Evolutionary conservation across 768 basidiomycete genomes (phyloP).

Genomic region (Fibroporia radiculosa): DNA sequence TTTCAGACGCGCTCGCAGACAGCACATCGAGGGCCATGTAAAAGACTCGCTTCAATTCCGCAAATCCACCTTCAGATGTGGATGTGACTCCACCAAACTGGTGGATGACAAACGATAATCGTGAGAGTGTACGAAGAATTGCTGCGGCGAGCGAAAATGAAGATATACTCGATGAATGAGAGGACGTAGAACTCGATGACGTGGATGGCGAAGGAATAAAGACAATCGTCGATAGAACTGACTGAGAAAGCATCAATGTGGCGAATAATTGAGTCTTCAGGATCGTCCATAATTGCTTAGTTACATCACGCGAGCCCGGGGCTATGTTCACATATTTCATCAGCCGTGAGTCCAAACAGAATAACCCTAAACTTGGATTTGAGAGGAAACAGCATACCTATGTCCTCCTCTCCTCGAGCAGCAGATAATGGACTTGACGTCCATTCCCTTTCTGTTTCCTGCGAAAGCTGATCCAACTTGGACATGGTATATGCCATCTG

Average conservation of each 20-base stretch:
- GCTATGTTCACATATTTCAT: constrained; percentile 1
- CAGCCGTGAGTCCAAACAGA: no score
- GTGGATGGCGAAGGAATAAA: constrained; percentile 35
- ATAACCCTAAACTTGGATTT: no score
- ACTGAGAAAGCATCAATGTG: constrained; percentile 60
- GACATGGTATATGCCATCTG: constrained; percentile 14
- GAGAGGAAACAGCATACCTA: no score
- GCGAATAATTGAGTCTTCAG: constrained; percentile 76
- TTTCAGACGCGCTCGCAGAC: constrained; percentile 30
- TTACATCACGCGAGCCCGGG: constrained; percentile 32
- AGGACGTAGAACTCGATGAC: constrained; percentile 1
- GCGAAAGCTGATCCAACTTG: constrained; percentile 16
- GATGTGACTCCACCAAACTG: constrained; percentile 71
- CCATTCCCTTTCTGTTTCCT: constrained; percentile 22
- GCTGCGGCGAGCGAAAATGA: constrained; percentile 45
- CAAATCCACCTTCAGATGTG: constrained; percentile 46
- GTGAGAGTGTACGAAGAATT: constrained; percentile 50
- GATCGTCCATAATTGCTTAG: constrained; percentile 52
- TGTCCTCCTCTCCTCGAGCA: constrained; percentile 19
- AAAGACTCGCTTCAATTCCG: constrained; percentile 66
- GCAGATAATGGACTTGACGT: constrained; percentile 18
- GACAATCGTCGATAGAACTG: constrained; percentile 45
- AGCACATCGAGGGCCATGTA: constrained; percentile 75
- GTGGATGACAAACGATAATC: constrained; percentile 69
- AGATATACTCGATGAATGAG: constrained; percentile 5